Base-by-base conservation (phyloP, 768 basidiomycete genomes). In the Omphalotus guepiniiformis region DNA sequence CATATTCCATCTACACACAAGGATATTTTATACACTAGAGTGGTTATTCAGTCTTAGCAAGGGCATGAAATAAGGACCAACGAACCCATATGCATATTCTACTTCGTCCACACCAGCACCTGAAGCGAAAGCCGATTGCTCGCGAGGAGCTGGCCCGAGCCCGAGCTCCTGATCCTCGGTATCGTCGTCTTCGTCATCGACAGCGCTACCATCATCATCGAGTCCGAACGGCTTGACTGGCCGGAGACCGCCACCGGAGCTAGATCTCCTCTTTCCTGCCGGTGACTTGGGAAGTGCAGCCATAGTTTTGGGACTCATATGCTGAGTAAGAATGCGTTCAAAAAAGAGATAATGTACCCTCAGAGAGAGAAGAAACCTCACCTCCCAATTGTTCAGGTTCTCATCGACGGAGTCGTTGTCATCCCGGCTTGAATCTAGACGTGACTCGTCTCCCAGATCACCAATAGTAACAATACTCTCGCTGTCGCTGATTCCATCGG, bases 361-460 rank as follows among this genome's bases (percentile, higher is more conserved):
- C 46, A 48, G 45, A 35, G 15, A 42, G 38, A 37, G 23, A 32
- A 45, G 18, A 8, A 1, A 6, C 57, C 83, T 62, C 54, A 93
- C 93, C 86, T 94, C 94, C 94, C 94, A 97, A 55, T 93, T 91
- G 58, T 94, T 97, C 54, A 87, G 65, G 58, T 93, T 93, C 67
- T 89, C 87, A 60, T 92, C 84, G 21, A 76, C 67, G 15, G 71
- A 69, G 51, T 83, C 85, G 34, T 75, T 73, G 40, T 84, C 82
- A 48, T 83, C 82, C 48, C 79, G 71, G 36, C 75, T 75, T 11
- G 74, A 59, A 55, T 83, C 79, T 49, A 92, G 64, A 42, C 88
- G 74, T 48, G 80, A 70, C 53, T 88, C 90, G 55, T 92, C 85
- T 25, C 87, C 85, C 43, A 97, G 71, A 59, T 97, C 89, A 45